Evolutionary conservation across 2,329 filamentous ascomycete genomes (phyloP).

Genomic region (Cordyceps cicadae): DNA sequence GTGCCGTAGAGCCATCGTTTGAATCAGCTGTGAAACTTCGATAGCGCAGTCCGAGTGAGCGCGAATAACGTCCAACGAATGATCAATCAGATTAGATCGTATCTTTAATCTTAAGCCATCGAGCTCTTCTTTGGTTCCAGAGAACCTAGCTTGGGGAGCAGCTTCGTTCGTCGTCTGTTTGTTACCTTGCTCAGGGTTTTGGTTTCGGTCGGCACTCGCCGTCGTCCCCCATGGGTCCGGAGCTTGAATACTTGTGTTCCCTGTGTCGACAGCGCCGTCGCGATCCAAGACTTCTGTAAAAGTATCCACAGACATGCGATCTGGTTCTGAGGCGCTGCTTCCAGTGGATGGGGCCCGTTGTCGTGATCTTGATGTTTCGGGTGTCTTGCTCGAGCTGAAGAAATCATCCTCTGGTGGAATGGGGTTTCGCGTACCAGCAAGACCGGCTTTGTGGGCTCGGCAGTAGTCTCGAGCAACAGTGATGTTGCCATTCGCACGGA

Average conservation of each 20-base stretch:
- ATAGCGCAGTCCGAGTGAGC: constrained; percentile 83
- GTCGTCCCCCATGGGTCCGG: background rate
- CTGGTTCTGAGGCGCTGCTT: constrained; percentile 23
- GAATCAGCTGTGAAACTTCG: constrained; percentile 81
- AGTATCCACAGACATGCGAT: constrained; percentile 31
- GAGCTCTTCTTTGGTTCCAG: constrained; percentile 60
- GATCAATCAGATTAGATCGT: constrained; percentile 72
- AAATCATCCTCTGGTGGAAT: constrained; percentile 54
- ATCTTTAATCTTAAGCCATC: constrained; percentile 67
- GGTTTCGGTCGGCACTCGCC: background rate
- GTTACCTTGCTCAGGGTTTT: background rate
- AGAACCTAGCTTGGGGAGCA: constrained; percentile 6
- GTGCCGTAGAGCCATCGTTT: constrained; percentile 57
- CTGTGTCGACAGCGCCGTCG: constrained; percentile 17
- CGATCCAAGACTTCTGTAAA: constrained; percentile 23
- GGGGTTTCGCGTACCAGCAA: constrained; percentile 55
- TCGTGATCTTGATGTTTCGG: constrained; percentile 21
- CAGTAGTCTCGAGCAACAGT: constrained; percentile 66
- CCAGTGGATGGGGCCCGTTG: constrained; percentile 18
- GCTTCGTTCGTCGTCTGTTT: background rate
- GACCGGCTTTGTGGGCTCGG: constrained; percentile 48
- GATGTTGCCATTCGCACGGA: constrained; percentile 64
- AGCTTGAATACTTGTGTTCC: constrained; percentile 12
- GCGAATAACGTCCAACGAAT: constrained; percentile 82
- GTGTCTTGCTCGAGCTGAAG: constrained; percentile 39